Evolutionary conservation across 2,329 filamentous ascomycete species (phyloP).

Genomic region (Beauveria brongniartii): DNA sequence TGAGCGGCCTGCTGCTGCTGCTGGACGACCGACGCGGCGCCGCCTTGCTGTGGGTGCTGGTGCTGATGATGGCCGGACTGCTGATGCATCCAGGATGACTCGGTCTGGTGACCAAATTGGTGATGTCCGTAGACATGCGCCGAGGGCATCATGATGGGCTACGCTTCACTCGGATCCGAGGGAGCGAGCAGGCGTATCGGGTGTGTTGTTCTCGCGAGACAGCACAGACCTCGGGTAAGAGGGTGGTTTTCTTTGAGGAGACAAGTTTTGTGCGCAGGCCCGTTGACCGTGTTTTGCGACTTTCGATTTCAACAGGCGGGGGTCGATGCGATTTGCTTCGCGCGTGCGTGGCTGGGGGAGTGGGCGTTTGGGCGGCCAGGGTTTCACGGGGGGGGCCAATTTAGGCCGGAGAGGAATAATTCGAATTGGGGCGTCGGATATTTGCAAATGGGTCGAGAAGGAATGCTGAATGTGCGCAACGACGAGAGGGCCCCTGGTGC

Average conservation of each 20-base stretch:
- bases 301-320: not conserved
- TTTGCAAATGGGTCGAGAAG: not conserved
- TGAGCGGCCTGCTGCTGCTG: slow-evolving; percentile 36
- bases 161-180: not conserved
- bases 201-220: not conserved
- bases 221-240: too few relatives aligned
- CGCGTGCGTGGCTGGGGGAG: not conserved
- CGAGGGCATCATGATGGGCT: slow-evolving; percentile 48
- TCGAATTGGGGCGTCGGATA: too few relatives aligned
- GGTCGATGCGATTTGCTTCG: not conserved
- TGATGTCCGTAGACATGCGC: slow-evolving; percentile 61
- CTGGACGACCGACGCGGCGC: slow-evolving; percentile 44
- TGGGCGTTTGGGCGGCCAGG: too few relatives aligned
- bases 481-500: not conserved
- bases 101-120: slow-evolving; percentile 54
- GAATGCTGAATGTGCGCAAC: not conserved
- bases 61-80: slow-evolving; percentile 50
- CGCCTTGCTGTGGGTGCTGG: slow-evolving; percentile 43
- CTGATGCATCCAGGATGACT: slow-evolving; percentile 61
- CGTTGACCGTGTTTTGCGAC: not conserved
- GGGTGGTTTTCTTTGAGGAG: not conserved
- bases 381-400: too few relatives aligned
- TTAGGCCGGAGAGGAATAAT: too few relatives aligned
- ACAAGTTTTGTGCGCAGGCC: too few relatives aligned
- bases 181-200: not conserved